Evolutionary conservation across 2,329 filamentous ascomycete genomes (phyloP).

Genomic region (Colletotrichum tabaci): DNA sequence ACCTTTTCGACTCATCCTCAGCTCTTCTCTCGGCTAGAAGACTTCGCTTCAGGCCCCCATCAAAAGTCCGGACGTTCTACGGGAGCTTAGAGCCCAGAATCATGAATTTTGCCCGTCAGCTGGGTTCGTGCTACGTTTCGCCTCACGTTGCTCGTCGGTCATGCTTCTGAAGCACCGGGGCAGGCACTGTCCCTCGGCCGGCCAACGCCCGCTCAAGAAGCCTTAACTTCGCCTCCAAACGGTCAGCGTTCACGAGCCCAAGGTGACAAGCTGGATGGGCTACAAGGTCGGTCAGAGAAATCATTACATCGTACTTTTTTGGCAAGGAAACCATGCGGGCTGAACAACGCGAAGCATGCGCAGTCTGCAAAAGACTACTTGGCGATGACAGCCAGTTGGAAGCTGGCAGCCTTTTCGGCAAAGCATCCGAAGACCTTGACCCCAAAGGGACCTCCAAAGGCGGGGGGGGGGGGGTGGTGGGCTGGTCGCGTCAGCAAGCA

Average conservation of each 20-base stretch:
- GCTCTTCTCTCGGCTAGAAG: background rate
- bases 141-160: background rate
- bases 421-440: conserved; percentile 33
- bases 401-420: conserved; percentile 27
- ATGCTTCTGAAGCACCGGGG: background rate
- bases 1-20: background rate
- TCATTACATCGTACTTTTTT: background rate
- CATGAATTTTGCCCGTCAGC: background rate
- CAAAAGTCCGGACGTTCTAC: too few relatives aligned
- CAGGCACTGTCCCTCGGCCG: too few relatives aligned
- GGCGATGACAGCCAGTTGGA: conserved; percentile 3
- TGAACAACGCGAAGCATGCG: background rate
- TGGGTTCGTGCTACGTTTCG: background rate
- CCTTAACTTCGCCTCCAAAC: background rate
- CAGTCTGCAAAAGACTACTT: conserved; percentile 2
- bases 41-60: background rate
- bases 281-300: background rate
- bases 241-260: background rate
- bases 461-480: background rate
- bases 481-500: conserved; percentile 15
- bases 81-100: background rate
- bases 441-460: background rate
- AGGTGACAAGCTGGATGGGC: background rate
- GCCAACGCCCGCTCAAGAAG: background rate
- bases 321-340: background rate